phyloP scores from a whole-genome alignment of 2,329 filamentous ascomycete genomes.

The Arachnomyces sp. region DNA sequence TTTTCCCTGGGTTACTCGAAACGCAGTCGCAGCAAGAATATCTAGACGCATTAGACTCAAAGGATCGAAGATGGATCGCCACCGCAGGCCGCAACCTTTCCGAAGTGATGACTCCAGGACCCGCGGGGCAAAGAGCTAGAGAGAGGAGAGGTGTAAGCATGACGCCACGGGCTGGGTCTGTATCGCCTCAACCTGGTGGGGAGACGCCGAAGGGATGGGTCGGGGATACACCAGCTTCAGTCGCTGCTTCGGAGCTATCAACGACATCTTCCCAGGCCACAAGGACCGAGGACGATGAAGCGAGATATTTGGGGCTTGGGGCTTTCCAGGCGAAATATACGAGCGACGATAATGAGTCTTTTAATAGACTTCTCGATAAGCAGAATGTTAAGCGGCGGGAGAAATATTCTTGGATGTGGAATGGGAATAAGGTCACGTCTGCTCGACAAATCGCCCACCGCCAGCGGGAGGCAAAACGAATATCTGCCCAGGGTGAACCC shows the following conservation, averaged over 20 bases:
- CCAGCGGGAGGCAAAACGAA: slow-evolving; percentile 58
- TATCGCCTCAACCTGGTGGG: slow-evolving; percentile 16
- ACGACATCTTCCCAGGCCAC: slow-evolving; percentile 29
- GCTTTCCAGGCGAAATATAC: slow-evolving; percentile 91
- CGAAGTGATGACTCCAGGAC: slow-evolving; percentile 75
- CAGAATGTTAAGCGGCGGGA: slow-evolving; percentile 79
- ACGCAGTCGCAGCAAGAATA: slow-evolving; percentile 86
- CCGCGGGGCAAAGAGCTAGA: slow-evolving; percentile 34
- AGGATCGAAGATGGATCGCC: slow-evolving; percentile 76
- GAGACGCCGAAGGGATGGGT: slow-evolving; percentile 58
- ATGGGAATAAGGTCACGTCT: slow-evolving; percentile 70
- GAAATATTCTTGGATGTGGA: slow-evolving; percentile 85
- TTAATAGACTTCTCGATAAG: slow-evolving; percentile 83
- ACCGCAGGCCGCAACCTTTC: slow-evolving; percentile 65
- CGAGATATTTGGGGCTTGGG: slow-evolving; percentile 61
- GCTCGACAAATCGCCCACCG: slow-evolving; percentile 54
- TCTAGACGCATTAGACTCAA: slow-evolving; percentile 80
- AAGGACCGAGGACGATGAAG: slow-evolving; percentile 31
- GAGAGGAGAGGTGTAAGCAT: slow-evolving; percentile 23
- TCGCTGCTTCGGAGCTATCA: slow-evolving; percentile 28
- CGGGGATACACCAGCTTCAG: slow-evolving; percentile 63
- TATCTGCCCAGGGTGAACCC: slow-evolving; percentile 54
- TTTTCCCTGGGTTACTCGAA: slow-evolving; percentile 86
- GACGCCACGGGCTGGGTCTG: neutral
- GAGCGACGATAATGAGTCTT: slow-evolving; percentile 95